Evolutionary conservation across 2,329 filamentous ascomycete species (phyloP).

Genomic region (Aspergillus tanneri): DNA sequence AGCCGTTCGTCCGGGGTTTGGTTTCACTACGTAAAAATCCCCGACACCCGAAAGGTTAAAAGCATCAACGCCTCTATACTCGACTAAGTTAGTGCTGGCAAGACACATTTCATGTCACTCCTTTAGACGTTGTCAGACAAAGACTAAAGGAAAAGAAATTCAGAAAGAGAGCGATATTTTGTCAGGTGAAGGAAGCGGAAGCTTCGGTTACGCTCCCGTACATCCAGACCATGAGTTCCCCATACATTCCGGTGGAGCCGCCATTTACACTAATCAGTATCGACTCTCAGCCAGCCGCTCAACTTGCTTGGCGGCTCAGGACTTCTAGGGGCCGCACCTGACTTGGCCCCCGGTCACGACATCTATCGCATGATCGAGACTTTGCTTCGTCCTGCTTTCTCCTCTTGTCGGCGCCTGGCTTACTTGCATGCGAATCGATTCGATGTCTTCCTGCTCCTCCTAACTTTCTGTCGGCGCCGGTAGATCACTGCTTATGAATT

Average conservation of each 20-base stretch:
- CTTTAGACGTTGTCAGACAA: too few relatives aligned
- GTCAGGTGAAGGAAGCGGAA: too few relatives aligned
- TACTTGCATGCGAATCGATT: background rate
- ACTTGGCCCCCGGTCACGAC: background rate
- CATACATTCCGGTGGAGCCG: background rate
- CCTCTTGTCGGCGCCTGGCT: background rate
- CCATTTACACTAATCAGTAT: too few relatives aligned
- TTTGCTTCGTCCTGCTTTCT: background rate
- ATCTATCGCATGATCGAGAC: background rate
- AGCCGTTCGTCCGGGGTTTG: too few relatives aligned
- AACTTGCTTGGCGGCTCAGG: background rate
- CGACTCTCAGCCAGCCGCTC: background rate
- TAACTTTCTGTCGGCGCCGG: background rate
- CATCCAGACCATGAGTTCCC: too few relatives aligned
- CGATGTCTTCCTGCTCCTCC: background rate
- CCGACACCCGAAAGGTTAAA: background rate
- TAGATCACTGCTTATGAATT: too few relatives aligned
- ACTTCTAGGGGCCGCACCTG: background rate
- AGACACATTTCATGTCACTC: too few relatives aligned
- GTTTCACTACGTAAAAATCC: background rate
- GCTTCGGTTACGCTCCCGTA: too few relatives aligned
- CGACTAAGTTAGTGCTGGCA: too few relatives aligned
- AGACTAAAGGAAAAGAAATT: too few relatives aligned
- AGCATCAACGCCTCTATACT: too few relatives aligned
- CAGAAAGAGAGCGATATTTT: too few relatives aligned